Evolutionary conservation across 345 rosid genomes (phyloP), one percentile per base, ranked within the genome.

Genomic region (Cardamine chenopodiifolia): DNA sequence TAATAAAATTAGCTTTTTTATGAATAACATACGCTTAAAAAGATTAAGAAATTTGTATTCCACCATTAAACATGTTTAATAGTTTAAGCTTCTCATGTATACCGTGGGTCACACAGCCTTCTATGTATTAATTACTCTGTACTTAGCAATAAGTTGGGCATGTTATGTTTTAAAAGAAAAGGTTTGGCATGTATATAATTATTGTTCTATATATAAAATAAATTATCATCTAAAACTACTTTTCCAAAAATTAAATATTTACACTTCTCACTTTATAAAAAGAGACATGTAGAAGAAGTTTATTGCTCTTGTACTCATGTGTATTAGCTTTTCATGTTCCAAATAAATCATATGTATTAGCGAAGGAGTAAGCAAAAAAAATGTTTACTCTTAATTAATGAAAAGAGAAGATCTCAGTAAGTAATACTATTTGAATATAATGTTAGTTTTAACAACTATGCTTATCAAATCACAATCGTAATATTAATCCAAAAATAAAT

Each of bases 181-280:
- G 25, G 2, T 25, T 54, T 54, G 18, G 11, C 48, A 37, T 37
- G 65, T 37, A 60, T 60, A 32, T 14, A 60, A 9, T 58, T 58
- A n/a, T 17, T 60, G 25, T 17, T 60, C 35, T 32, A 48, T 70
- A 19, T 60, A 25, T 25, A 25, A 1, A 15, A 25, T 42, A 31
- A 8, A 20, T 48, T 71, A 34, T 49, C 59, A 23, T 37, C 42
- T 61, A 25, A 48, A 71, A 70, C 66, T 20, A 32, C 66, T 48
- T 62, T 34, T 52, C 1, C 14, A 3, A 3, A 31, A 32, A 22
- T 32, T 7, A 17, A 26, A 50, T 62, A 62, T 62, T 18, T 52
- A 14, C 18, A 18, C 4, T 34, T 20, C 7, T 12, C 40, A 39
- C 68, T 72, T 72, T 62, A 8, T 19, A 19, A 28, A 56, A 72